Percentiles rank a stretch among this genome's conserved stretches.
Evolutionary conservation across 345 rosid genomes (phyloP).

Genomic region (Heritiera littoralis): DNA sequence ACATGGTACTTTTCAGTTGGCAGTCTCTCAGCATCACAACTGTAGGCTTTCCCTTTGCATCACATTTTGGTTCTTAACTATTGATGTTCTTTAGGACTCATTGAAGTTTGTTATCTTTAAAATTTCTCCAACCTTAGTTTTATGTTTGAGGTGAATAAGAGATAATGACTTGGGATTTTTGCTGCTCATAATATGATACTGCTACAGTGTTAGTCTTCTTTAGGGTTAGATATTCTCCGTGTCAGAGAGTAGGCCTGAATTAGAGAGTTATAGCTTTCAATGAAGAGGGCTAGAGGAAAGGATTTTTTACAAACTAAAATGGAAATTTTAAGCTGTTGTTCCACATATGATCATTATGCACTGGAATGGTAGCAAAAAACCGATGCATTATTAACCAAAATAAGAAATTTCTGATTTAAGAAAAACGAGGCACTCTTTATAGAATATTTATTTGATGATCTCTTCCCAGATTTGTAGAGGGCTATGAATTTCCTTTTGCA

Average conservation of each 20-base stretch:
- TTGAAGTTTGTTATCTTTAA: background rate
- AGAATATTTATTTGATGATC: constrained; percentile 7
- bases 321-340: background rate
- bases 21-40: background rate
- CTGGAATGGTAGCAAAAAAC: background rate
- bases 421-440: background rate
- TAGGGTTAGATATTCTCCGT: background rate
- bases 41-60: background rate
- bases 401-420: background rate
- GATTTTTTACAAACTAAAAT: background rate
- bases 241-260: background rate
- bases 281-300: background rate
- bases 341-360: background rate
- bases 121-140: background rate
- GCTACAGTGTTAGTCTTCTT: background rate
- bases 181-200: background rate
- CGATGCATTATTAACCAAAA: background rate
- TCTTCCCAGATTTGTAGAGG: background rate
- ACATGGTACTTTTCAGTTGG: no score
- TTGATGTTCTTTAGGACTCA: background rate
- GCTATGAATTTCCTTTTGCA: background rate
- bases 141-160: background rate
- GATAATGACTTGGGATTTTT: background rate
- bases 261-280: background rate
- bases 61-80: background rate